Evolutionary conservation across 805 yeast genomes (phyloP), one percentile per base, ranked within the genome.

Genomic region (Monosporozyma aerobia): DNA sequence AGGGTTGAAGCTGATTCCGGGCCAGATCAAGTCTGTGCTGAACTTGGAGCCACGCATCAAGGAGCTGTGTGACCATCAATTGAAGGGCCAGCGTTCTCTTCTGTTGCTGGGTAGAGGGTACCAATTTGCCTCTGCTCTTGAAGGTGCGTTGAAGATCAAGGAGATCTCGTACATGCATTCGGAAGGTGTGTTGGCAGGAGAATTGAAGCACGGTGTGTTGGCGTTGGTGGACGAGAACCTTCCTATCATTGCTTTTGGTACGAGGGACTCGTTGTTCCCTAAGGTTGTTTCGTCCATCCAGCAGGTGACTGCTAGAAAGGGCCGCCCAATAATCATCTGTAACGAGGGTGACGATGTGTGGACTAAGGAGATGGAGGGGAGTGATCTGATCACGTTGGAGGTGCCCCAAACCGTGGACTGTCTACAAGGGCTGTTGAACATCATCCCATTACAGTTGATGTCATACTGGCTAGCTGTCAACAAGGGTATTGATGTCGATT

Each of bases 101-200:
- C 77, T 94, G 65, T 78, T 94, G 63, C 79, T 94, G 58, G 99
- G 99, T 56, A 87, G 99, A 74, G 99, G 99, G 51, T 90, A 87
- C 74, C 99, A 94, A 74, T 85, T 79, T 70, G 99, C 99, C 13
- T 84, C 96, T 57, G 98, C 99, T 25, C 78, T 94, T 63, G 99
- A 94, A 74, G 99, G 99, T 68, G 99, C 99, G 11, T 80, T 94
- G 65, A 94, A 94, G 75, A 92, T 94, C 69, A 94, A 94, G 75
- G 99, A 94, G 73, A 94, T 94, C 57, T 92, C 98, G 2, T 94
- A 94, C 71, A 94, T 94, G 89, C 99, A 94, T 71, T 89, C 97
- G 22, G 99, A 94, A 75, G 99, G 99, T 76, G 96, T 94, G 51
- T 82, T 94, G 59, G 99, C 99, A 23, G 99, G 99, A 70, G 99